These are phyloP conservation scores for Oenanthe javanica DNA, from an alignment of 140 eudicot genomes.

Conservation along the genomic window DNA sequence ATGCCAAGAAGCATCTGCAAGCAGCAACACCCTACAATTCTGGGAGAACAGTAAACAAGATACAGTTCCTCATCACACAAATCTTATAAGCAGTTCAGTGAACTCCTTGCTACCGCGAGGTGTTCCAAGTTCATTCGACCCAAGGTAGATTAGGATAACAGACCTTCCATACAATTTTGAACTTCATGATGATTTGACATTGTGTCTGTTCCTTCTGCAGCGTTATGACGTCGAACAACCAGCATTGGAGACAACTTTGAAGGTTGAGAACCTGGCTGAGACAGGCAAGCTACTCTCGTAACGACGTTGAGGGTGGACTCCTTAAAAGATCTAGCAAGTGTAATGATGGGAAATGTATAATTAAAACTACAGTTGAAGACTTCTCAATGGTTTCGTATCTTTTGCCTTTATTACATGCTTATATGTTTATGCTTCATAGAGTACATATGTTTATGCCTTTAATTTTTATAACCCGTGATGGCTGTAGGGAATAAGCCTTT, in stretches of 20 bases:
- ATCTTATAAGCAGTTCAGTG: constrained; percentile 9
- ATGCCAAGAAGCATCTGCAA: constrained; percentile 9
- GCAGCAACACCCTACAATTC: constrained; percentile 6
- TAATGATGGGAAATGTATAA: neutral
- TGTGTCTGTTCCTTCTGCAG: constrained; percentile 6
- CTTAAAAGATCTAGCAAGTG: constrained; percentile 18
- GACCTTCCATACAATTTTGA: neutral
- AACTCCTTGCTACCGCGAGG: constrained; percentile 5
- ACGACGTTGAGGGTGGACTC: constrained; percentile 2
- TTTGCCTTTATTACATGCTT: neutral
- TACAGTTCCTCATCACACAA: neutral
- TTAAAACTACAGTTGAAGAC: neutral
- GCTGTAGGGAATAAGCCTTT: no score
- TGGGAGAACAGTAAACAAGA: constrained; percentile 14
- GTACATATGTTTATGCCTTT: neutral
- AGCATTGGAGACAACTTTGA: constrained; percentile 2
- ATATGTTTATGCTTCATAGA: neutral
- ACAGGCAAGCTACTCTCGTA: neutral
- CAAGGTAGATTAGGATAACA: constrained; percentile 6
- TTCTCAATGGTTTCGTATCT: neutral
- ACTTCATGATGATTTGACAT: constrained; percentile 2
- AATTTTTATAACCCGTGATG: no score
- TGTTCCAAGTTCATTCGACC: constrained; percentile 8
- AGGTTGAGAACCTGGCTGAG: neutral
- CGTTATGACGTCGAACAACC: constrained; percentile 4